Conservation (phyloP, 441 rosid genomes). For the Breynia disticha region DNA sequence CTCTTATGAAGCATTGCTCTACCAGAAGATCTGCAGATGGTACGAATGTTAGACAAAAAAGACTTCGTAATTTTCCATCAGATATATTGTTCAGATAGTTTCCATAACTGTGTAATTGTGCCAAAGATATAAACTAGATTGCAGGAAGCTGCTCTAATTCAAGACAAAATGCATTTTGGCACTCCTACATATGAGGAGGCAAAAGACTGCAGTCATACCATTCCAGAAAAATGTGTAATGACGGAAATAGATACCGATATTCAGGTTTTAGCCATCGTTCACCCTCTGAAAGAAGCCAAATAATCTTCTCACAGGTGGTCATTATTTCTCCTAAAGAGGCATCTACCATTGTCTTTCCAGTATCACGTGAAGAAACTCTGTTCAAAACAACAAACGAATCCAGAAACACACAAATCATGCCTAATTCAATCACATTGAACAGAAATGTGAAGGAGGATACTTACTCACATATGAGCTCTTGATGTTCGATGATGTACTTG, state of each 20-base stretch:
- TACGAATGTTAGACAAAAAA: constrained; percentile 7
- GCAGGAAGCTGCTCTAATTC: neutral
- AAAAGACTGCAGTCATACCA: too few relatives aligned
- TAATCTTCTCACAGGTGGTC: constrained; percentile 99
- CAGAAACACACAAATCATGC: constrained; percentile 4
- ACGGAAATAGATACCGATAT: constrained; percentile 36
- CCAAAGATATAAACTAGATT: neutral
- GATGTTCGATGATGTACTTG: constrained; percentile 87
- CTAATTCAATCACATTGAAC: constrained; percentile 3
- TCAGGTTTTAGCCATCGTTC: constrained; percentile 97
- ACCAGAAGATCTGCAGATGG: constrained; percentile 65
- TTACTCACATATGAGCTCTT: constrained; percentile 98
- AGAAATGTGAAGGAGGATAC: constrained; percentile 13
- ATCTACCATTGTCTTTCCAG: constrained; percentile 99
- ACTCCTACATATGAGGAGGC: too few relatives aligned
- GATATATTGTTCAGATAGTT: neutral
- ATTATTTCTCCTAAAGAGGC: constrained; percentile 97
- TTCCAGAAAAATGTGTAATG: neutral
- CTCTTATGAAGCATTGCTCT: constrained; percentile 92
- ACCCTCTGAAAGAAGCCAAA: constrained; percentile 98
- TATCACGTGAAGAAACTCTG: constrained; percentile 95
- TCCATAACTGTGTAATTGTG: neutral
- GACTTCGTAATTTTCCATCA: neutral
- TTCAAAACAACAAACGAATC: constrained; percentile 16
- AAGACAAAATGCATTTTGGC: neutral